Base-by-base conservation (phyloP, 2,329 filamentous ascomycete species). In the Aspergillus neoniger region DNA sequence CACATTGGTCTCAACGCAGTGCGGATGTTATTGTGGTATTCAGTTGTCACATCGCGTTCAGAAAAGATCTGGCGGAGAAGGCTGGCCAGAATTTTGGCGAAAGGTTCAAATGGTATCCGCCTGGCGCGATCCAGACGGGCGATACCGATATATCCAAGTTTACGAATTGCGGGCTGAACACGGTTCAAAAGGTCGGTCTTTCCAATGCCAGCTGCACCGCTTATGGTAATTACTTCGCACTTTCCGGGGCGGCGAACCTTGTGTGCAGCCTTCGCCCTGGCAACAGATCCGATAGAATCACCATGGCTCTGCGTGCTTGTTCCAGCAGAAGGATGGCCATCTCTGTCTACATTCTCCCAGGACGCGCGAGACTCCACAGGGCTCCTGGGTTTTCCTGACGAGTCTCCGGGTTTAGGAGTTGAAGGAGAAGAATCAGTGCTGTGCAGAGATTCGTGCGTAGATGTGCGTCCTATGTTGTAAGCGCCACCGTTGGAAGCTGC, bases 11-110 rank as follows among this genome's bases (percentile, higher is more conserved):
- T 80, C 4, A 88, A 76, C 48, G 83, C 83, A 14, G 77, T 76
- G 19, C 86, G 78, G 12, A 88, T 75, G 62, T 80, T 83, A 60
- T 85, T 81, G 66, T 88, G 86, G 61, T 88, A 88, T 0, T 85
- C 81, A 1, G 85, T 86, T 9, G 77, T 81, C 15, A 88, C 83
- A 70, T 88, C 85, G 38, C 83, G 82, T 68, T 88, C 86, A 1
- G 85, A 87, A 67, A 88, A 88, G 6, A 88, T 87, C 63, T 88
- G 86, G 25, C 86, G 81, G 59, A 88, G 83, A 17, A 88, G 74
- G 39, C 83, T 86, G 6, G 83, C 83, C 75, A 88, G 80, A n/a
- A 86, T 77, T 62, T 81, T 82, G 17, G 87, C 76, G 39, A 88
- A 81, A 0, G 86, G 84, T 58, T 88, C 86, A 63, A 87, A 88